Conservation (phyloP, 345 rosid genomes). For the Psidium friedrichsthalianum region DNA sequence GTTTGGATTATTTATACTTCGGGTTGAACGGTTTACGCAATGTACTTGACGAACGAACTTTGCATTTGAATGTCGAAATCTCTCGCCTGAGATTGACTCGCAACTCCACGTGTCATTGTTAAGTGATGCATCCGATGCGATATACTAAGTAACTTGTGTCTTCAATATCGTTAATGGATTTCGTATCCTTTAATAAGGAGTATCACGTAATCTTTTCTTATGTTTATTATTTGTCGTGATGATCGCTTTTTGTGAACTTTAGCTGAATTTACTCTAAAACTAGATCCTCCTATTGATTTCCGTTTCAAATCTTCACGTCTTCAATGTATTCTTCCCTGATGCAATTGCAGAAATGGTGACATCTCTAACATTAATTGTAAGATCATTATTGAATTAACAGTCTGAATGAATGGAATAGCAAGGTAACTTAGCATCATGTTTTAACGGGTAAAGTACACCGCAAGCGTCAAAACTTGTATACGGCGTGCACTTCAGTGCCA, state of each 20-base stretch:
- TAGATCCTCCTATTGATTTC: not conserved
- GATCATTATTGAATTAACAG: no score
- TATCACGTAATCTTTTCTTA: not conserved
- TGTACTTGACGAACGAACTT: not conserved
- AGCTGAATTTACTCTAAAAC: not conserved
- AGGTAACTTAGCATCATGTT: not conserved
- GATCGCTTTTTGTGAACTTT: no score
- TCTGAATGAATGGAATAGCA: not conserved
- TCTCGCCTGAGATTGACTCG: not conserved
- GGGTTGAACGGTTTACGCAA: not conserved
- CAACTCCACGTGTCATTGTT: no score
- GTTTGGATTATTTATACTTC: not conserved
- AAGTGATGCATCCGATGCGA: no score
- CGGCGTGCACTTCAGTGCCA: no score
- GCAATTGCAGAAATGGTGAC: not conserved
- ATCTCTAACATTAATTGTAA: no score
- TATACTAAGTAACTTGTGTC: not conserved
- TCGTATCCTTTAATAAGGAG: not conserved
- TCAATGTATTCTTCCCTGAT: not conserved
- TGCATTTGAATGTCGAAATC: not conserved
- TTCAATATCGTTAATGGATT: not conserved
- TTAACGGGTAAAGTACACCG: no score
- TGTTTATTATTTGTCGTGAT: no score
- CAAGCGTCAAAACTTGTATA: no score
- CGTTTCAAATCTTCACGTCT: not conserved